Evolutionary conservation across 2,329 filamentous ascomycete genomes (phyloP), one percentile per base, ranked within the genome.

Genomic region (Pyrenochaeta sp.): DNA sequence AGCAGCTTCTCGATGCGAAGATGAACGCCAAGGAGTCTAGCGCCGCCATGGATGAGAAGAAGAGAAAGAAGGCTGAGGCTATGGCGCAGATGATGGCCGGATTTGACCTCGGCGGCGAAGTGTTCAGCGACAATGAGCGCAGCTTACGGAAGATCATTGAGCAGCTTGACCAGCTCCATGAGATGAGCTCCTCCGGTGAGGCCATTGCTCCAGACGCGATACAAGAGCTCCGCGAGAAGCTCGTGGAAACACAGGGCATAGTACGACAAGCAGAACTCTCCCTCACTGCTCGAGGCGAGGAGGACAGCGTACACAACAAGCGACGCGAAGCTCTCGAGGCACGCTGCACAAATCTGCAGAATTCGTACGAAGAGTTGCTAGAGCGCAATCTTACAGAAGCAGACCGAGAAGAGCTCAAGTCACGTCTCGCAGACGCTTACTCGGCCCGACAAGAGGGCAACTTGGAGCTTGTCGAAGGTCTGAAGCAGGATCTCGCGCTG

Each of bases 61-160:
- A 98, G 80, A 94, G 93, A 84, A 93, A 93, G 82, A 99, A 99
- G 85, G 92, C 93, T 0, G 95, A 99, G 81, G 95, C 96, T 80
- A 99, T 99, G 95, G 95, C 95, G 43, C 91, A 97, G 85, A 99
- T 99, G 95, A 97, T 99, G 94, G 95, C 95, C 58, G 93, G 94
- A 3, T 98, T 99, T 71, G 94, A 99, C 72, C 86, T 99, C 34
- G 94, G 93, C 44, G 90, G 91, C 48, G 93, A 97, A 56, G 89
- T 96, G 32, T 96, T 98, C 77, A 97, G 93, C 67, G 91, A 95
- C 57, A 97, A 97, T 69, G 95, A 99, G 78, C 87, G 90, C 63
- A 89, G 88, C 50, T 91, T 99, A 57, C 88, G 91, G 58, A 88
- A 91, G 62, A 90, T 93, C 62, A 94, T 98, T 67, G 88, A 93